Base-by-base conservation (phyloP, 179 eudicot genomes). In the Spinacia oleracea region DNA sequence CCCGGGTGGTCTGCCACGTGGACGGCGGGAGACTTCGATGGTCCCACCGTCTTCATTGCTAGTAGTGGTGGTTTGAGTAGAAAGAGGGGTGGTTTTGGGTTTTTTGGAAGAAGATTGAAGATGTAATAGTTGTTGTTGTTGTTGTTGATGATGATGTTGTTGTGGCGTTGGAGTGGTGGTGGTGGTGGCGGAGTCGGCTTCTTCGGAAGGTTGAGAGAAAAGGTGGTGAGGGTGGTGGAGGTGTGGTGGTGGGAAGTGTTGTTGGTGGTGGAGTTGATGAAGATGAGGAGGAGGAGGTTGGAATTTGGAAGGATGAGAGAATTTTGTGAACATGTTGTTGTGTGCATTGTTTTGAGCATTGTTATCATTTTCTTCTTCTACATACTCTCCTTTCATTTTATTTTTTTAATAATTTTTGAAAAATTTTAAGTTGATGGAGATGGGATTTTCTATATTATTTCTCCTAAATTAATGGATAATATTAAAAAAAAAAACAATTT, bases 1-100 rank as follows among this genome's bases (percentile, higher is more conserved):
- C 0, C 89, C 88, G n/a, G 86, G 84, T 9, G 89, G 89, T 14
- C 89, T 77, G 15, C 89, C 89, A 29, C 89, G 79, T 14, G 83
- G 85, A 18, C 86, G 82, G 7, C 87, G 84, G 32, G 68, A 48
- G 7, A 81, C 75, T 11, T 85, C 89, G 16, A 83, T 42, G 0
- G 87, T 70, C 3, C 78, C 81, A 42, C 84, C 84, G 25, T 74
- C 87, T 23, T 81, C 70, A 66, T 63, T 64, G 32, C 80, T 72
- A 4, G 81, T 56, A 27, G 73, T 55, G 10, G 79, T n/a, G 50
- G 72, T 42, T 60, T 60, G 51, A 25, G 77, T 46, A 1, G 63
- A 7, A 10, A 48, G 72, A 42, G 74, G 46, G 31, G 68, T 35
- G 0, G 79, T 69, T 23, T 75, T 82, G 80, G 77, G 81, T 60